Evolutionary conservation across 257 asterid species (phyloP).

Genomic region (Mitragyna speciosa): DNA sequence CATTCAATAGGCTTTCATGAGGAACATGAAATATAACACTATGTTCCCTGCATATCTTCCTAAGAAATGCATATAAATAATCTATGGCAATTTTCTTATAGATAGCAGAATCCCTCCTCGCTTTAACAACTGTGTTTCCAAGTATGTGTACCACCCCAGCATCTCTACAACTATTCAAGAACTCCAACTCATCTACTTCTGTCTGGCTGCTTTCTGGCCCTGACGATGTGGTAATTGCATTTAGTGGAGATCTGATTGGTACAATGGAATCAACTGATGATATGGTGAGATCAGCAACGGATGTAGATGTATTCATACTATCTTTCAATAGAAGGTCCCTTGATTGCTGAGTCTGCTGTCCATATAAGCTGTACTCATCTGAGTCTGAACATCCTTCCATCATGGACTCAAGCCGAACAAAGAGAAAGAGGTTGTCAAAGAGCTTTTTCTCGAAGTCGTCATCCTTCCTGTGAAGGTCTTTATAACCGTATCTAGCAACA

Average conservation of each 20-base stretch:
- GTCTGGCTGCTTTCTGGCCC: slow-evolving; percentile 57
- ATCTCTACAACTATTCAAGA: slow-evolving; percentile 65
- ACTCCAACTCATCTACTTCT: slow-evolving; percentile 78
- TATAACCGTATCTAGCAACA: slow-evolving; percentile 91
- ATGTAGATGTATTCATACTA: slow-evolving; percentile 29
- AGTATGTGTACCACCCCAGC: slow-evolving; percentile 95
- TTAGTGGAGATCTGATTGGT: slow-evolving; percentile 50
- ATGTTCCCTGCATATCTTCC: slow-evolving; percentile 97
- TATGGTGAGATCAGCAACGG: slow-evolving; percentile 44
- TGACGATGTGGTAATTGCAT: slow-evolving; percentile 45
- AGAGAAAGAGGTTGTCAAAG: slow-evolving; percentile 63
- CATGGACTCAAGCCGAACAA: slow-evolving; percentile 88
- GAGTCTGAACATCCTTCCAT: slow-evolving; percentile 98
- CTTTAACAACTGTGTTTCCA: slow-evolving; percentile 83
- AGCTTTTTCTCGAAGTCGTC: slow-evolving; percentile 88
- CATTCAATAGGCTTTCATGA: slow-evolving; percentile 92
- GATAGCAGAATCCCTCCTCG: slow-evolving; percentile 73
- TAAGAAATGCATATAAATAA: slow-evolving; percentile 84
- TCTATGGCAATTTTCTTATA: slow-evolving; percentile 79
- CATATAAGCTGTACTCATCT: slow-evolving; percentile 73
- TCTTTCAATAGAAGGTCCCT: slow-evolving; percentile 36
- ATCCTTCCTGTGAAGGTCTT: slow-evolving; percentile 85
- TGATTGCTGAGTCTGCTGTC: slow-evolving; percentile 68
- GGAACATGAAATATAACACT: slow-evolving; percentile 93
- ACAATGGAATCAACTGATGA: slow-evolving; percentile 72